These are phyloP conservation scores for Dactylellina sp. DNA, from an alignment of 2,329 filamentous ascomycete species.

Conservation along the genomic window DNA sequence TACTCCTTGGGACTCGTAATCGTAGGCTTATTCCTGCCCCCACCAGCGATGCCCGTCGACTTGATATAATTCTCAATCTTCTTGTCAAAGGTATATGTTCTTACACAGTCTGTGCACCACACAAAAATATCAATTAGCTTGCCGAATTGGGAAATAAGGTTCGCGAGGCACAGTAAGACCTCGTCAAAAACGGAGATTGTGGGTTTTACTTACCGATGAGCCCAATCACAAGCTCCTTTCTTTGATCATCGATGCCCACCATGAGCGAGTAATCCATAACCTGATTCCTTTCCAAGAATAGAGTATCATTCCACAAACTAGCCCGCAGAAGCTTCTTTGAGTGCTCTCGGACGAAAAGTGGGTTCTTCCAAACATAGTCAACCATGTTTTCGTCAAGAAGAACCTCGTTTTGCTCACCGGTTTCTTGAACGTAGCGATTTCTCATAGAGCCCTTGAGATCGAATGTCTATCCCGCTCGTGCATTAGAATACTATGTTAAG, in stretches of 20 bases:
- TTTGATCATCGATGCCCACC: constrained; percentile 92
- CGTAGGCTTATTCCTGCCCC: constrained; percentile 84
- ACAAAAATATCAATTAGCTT: constrained; percentile 49
- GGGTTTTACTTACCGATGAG: constrained; percentile 73
- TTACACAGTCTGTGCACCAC: constrained; percentile 79
- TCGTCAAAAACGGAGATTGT: constrained; percentile 10
- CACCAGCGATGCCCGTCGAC: constrained; percentile 84
- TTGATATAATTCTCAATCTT: constrained; percentile 99
- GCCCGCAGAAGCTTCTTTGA: constrained; percentile 91
- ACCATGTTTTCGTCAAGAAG: constrained; percentile 98
- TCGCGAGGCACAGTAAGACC: constrained; percentile 21
- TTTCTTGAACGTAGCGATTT: constrained; percentile 95
- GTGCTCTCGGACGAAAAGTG: constrained; percentile 93
- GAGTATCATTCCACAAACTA: constrained; percentile 96
- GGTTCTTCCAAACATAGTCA: constrained; percentile 97
- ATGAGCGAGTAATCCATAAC: constrained; percentile 99
- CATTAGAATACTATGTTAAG: constrained; percentile 21
- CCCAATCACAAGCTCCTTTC: constrained; percentile 92
- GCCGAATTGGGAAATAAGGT: constrained; percentile 14
- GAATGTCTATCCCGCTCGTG: constrained; percentile 71
- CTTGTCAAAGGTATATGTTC: constrained; percentile 99
- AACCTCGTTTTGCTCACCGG: constrained; percentile 95
- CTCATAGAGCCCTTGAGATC: constrained; percentile 98
- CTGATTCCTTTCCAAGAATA: constrained; percentile 92
- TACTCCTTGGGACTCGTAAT: constrained; percentile 98